A percentile compares a stretch with the other conserved stretches of the same genome.
phyloP scores from a whole-genome alignment of 2,329 filamentous ascomycete genomes.

The Akanthomyces dipterigenus region DNA sequence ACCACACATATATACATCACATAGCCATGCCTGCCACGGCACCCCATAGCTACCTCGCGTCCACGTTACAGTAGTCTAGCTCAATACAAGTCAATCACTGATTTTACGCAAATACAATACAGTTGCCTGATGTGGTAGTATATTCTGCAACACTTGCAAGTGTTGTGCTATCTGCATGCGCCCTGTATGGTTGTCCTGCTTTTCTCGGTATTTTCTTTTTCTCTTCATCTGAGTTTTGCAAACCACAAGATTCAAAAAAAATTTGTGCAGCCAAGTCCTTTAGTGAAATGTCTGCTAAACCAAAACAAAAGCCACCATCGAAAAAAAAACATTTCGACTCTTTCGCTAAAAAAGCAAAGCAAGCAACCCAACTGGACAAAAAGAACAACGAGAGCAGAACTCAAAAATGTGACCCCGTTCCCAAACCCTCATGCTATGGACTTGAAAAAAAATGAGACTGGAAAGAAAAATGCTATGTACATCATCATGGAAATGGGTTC shows the following conservation, averaged over 20 bases:
- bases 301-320: not conserved
- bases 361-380: not conserved
- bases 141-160: not conserved
- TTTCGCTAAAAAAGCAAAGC: not conserved
- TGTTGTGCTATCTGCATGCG: conserved; percentile 4
- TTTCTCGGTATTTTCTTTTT: conserved; percentile 6
- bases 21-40: not conserved
- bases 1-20: not conserved
- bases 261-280: not conserved
- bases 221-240: conserved; percentile 4
- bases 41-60: not conserved
- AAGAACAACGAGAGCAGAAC: not conserved
- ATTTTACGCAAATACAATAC: not conserved
- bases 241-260: conserved; percentile 13
- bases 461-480: conserved; percentile 4
- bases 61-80: not conserved
- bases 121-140: conserved; percentile 4
- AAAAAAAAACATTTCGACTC: not conserved
- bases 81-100: not conserved
- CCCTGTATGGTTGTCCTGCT: not conserved
- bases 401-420: not conserved
- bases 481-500: not conserved
- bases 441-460: not conserved
- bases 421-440: conserved; percentile 2
- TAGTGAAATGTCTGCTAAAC: not conserved